Conservation (phyloP, 805 yeast species). For the Candida rishiriensis region DNA sequence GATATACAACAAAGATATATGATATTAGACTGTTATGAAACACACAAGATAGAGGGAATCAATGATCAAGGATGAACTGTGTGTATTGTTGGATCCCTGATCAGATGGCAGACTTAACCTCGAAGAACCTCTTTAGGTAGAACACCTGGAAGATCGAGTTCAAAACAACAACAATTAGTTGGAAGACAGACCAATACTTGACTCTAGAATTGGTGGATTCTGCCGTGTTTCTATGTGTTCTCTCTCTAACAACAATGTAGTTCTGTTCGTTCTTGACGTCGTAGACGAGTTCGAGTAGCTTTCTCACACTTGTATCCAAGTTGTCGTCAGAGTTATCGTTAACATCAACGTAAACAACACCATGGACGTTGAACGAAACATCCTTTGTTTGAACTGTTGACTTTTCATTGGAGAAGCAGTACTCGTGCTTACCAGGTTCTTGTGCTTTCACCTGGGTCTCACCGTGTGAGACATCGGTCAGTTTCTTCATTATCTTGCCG, state of each 20-base stretch:
- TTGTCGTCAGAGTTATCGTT: slow-evolving; percentile 64
- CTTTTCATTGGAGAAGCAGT: slow-evolving; percentile 89
- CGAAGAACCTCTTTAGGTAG: slow-evolving; percentile 91
- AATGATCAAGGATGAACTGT: too few relatives aligned
- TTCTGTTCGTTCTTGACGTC: slow-evolving; percentile 91
- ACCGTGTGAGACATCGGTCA: slow-evolving; percentile 69
- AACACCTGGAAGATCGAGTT: slow-evolving; percentile 92
- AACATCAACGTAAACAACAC: slow-evolving; percentile 79
- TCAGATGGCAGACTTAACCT: slow-evolving; percentile 85
- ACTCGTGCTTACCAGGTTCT: slow-evolving; percentile 68
- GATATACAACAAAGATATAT: too few relatives aligned
- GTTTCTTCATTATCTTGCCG: slow-evolving; percentile 46
- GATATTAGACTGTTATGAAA: too few relatives aligned
- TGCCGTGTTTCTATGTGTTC: slow-evolving; percentile 97
- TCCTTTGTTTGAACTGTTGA: slow-evolving; percentile 72
- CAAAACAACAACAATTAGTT: slow-evolving; percentile 75
- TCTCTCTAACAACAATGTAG: slow-evolving; percentile 91
- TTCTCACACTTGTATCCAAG: slow-evolving; percentile 78
- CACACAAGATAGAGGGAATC: too few relatives aligned
- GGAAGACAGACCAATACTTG: slow-evolving; percentile 97
- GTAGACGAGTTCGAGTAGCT: slow-evolving; percentile 67
- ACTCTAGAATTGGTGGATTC: slow-evolving; percentile 96
- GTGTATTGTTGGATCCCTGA: too few relatives aligned
- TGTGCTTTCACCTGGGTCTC: slow-evolving; percentile 66
- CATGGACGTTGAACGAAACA: slow-evolving; percentile 92